phyloP scores from a whole-genome alignment of 345 rosid species.

The Syzygium oleosum region DNA sequence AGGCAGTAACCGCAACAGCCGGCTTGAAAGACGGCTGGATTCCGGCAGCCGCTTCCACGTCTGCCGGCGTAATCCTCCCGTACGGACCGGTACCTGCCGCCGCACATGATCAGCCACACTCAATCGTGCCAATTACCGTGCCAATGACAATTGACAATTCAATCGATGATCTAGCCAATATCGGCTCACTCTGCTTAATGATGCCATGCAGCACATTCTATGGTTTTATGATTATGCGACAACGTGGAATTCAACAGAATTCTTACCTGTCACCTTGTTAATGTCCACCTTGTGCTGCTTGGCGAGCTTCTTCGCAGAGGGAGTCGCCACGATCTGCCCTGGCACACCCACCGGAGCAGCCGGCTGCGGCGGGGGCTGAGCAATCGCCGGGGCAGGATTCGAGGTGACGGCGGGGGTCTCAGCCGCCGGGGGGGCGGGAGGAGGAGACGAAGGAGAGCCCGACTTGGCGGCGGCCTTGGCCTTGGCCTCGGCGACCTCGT shows the following conservation, averaged over 20 bases:
- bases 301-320: constrained; percentile 83
- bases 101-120: not conserved
- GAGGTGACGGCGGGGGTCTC: constrained; percentile 23
- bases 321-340: constrained; percentile 62
- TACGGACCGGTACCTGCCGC: constrained; percentile 60
- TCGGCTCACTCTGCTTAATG: not conserved
- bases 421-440: not conserved
- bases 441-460: constrained; percentile 20
- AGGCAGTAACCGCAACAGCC: constrained; percentile 12
- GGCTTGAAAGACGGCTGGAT: constrained; percentile 43
- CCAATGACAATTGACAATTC: not conserved
- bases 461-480: constrained; percentile 49
- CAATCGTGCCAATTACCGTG: not conserved
- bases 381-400: constrained; percentile 37
- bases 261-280: constrained; percentile 42
- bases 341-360: constrained; percentile 32
- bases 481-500: constrained; percentile 80
- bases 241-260: not conserved
- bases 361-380: constrained; percentile 34
- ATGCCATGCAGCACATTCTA: not conserved
- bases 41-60: constrained; percentile 75
- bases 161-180: not conserved
- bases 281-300: constrained; percentile 82
- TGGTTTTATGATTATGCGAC: not conserved
- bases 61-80: constrained; percentile 74